Evolutionary conservation across 129 eudicot species (phyloP).

Genomic region (Mikania micrantha): DNA sequence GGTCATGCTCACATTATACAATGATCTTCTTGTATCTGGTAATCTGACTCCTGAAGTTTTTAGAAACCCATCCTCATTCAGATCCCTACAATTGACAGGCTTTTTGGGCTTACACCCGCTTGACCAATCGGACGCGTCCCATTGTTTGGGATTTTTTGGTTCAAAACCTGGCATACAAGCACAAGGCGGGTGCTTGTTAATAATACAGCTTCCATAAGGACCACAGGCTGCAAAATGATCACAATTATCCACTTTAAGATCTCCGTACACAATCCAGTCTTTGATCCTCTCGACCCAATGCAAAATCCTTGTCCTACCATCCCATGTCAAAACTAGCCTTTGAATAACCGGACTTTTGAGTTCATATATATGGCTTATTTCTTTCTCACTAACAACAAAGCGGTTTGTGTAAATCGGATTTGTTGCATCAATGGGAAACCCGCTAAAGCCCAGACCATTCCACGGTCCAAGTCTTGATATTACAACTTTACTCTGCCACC

Average conservation of each 20-base stretch:
- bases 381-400: slow-evolving; percentile 11
- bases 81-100: too few relatives aligned
- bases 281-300: slow-evolving; percentile 10
- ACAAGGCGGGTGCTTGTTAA: too few relatives aligned
- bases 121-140: too few relatives aligned
- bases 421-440: not conserved
- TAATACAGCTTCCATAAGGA: slow-evolving; percentile 19
- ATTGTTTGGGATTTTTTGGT: too few relatives aligned
- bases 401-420: not conserved
- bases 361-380: not conserved
- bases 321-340: slow-evolving; percentile 7
- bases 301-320: not conserved
- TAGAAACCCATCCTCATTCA: too few relatives aligned
- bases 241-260: not conserved
- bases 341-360: not conserved
- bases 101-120: too few relatives aligned
- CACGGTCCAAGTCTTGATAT: slow-evolving; percentile 24
- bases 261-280: slow-evolving; percentile 12
- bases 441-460: slow-evolving; percentile 16
- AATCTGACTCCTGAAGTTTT: too few relatives aligned
- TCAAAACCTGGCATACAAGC: too few relatives aligned
- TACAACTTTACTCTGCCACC: not conserved
- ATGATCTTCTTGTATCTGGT: too few relatives aligned
- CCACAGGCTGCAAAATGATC: slow-evolving; percentile 26
- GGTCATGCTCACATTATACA: too few relatives aligned